Evolutionary conservation across 1,284 basidiomycete species (phyloP).

Genomic region (Leccinum pachyderme): DNA sequence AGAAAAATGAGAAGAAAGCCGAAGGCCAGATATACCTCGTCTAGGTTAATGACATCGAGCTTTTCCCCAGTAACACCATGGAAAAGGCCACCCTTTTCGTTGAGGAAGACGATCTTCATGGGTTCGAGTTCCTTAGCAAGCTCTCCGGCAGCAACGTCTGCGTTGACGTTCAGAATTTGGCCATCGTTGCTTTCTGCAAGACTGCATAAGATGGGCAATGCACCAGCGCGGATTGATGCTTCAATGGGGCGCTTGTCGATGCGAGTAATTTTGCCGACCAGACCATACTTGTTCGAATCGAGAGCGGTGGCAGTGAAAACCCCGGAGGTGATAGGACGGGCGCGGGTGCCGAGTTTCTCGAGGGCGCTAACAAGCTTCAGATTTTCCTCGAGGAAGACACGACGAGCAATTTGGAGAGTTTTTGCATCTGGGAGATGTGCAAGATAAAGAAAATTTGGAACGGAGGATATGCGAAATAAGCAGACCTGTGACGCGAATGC

Average conservation of each 20-base stretch:
- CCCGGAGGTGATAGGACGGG: constrained; percentile 92
- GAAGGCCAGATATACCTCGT: constrained; percentile 64
- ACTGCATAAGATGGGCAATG: constrained; percentile 89
- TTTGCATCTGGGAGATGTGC: constrained; percentile 68
- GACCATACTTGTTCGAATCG: constrained; percentile 90
- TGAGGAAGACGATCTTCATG: constrained; percentile 98
- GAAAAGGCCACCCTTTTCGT: constrained; percentile 98
- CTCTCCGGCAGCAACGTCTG: constrained; percentile 94
- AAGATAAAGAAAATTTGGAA: neutral
- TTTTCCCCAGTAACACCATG: constrained; percentile 96
- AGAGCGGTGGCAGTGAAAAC: constrained; percentile 96
- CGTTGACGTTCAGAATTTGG: constrained; percentile 96
- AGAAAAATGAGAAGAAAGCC: constrained; percentile 3
- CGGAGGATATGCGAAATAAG: constrained; percentile 5
- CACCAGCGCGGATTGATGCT: constrained; percentile 91
- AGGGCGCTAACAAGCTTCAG: constrained; percentile 88
- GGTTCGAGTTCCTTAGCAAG: constrained; percentile 95
- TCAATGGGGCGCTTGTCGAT: constrained; percentile 95
- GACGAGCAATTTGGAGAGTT: constrained; percentile 88
- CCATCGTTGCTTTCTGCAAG: constrained; percentile 90
- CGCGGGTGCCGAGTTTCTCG: constrained; percentile 89
- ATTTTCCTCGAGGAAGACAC: constrained; percentile 96
- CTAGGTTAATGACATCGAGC: constrained; percentile 94
- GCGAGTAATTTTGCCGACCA: constrained; percentile 90
- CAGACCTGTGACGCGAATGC: constrained; percentile 89